phyloP scores from a whole-genome alignment of 306 rosid species.

The Myrica gale region DNA sequence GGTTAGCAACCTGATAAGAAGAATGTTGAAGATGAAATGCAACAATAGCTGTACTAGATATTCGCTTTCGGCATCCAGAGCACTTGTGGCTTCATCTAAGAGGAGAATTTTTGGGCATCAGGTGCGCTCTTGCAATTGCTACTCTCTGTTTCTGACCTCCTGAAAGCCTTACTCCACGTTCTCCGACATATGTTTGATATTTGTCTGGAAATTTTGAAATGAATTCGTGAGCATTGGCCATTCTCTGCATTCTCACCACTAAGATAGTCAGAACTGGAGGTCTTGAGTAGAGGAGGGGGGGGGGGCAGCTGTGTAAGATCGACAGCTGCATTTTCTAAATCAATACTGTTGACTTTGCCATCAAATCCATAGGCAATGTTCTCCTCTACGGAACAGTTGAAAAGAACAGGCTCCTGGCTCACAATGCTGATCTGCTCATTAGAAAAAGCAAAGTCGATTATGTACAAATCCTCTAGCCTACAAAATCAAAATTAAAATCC shows the following conservation, averaged over 20 bases:
- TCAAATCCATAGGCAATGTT: slow-evolving; percentile 74
- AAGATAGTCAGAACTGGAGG: neutral
- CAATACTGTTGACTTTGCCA: slow-evolving; percentile 48
- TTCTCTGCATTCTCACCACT: slow-evolving; percentile 25
- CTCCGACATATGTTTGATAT: slow-evolving; percentile 47
- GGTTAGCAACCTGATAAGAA: neutral
- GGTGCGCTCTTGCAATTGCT: slow-evolving; percentile 55
- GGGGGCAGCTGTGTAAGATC: neutral
- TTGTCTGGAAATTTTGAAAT: slow-evolving; percentile 40
- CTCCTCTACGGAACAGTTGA: slow-evolving; percentile 79
- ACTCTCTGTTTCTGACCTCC: slow-evolving; percentile 66
- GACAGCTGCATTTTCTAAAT: slow-evolving; percentile 63
- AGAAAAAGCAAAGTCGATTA: neutral
- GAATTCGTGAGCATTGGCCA: slow-evolving; percentile 58
- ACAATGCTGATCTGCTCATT: slow-evolving; percentile 68
- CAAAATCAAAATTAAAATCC: no score
- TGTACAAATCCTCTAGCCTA: no score
- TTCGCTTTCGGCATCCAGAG: slow-evolving; percentile 66
- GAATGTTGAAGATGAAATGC: neutral
- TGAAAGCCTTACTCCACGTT: slow-evolving; percentile 43
- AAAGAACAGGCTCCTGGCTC: slow-evolving; percentile 74
- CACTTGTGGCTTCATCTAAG: slow-evolving; percentile 60
- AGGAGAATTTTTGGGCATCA: slow-evolving; percentile 43
- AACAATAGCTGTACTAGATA: slow-evolving; percentile 54
- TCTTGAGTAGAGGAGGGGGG: neutral